Conservation (phyloP, 2,329 filamentous ascomycete species). For the Colletotrichum theobromicola region DNA sequence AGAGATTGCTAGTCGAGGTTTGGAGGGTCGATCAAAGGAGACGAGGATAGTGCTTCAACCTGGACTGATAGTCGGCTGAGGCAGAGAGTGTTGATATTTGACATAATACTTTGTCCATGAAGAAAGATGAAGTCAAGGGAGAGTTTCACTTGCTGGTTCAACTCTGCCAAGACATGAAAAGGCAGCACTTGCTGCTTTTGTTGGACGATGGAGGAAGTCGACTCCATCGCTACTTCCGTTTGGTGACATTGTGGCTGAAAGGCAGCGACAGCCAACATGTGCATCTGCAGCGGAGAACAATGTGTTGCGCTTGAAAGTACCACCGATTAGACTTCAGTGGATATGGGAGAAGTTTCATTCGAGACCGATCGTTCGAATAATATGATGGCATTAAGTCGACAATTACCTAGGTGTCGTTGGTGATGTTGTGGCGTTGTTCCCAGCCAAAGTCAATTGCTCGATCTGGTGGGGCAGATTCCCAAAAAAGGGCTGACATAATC, state of each 20-base stretch:
- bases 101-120: background rate
- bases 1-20: background rate
- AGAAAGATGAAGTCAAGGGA: background rate
- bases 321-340: too few species aligned
- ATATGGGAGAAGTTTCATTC: too few species aligned
- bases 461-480: background rate
- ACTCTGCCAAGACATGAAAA: accelerated
- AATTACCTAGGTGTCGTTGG: accelerated
- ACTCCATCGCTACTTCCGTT: background rate
- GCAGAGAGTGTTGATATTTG: background rate
- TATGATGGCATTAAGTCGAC: background rate
- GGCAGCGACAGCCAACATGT: background rate
- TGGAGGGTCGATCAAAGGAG: background rate
- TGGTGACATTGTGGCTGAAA: background rate
- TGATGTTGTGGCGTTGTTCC: accelerated
- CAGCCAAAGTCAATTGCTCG: background rate
- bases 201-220: background rate
- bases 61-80: background rate
- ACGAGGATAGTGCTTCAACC: background rate
- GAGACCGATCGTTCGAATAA: too few species aligned
- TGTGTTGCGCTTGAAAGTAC: background rate
- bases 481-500: background rate
- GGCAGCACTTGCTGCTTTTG: background rate
- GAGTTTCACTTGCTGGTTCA: background rate
- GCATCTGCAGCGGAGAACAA: background rate